These are phyloP conservation scores for Dothistroma septosporum DNA, from an alignment of 2,329 filamentous ascomycete species.

Conservation along the genomic window DNA sequence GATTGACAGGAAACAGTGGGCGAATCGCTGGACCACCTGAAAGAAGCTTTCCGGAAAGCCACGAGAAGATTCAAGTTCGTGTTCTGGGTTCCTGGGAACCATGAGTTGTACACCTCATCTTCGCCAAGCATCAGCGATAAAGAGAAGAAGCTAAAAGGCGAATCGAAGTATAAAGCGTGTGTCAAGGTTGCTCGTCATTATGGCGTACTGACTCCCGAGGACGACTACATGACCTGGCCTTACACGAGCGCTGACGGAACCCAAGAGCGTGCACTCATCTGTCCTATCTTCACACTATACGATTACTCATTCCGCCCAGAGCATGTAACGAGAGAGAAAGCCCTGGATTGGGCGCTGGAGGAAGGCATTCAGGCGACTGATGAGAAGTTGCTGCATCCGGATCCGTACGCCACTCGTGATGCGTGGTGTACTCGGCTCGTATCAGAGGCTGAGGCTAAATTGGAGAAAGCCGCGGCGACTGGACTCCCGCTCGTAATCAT, in stretches of 20 bases:
- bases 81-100: slow-evolving; percentile 57
- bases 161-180: slow-evolving; percentile 54
- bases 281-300: slow-evolving; percentile 57
- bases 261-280: slow-evolving; percentile 48
- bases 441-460: slow-evolving; percentile 39
- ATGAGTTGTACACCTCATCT: slow-evolving; percentile 54
- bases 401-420: slow-evolving; percentile 43
- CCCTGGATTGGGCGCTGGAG: slow-evolving; percentile 45
- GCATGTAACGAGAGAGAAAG: slow-evolving; percentile 46
- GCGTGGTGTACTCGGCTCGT: slow-evolving; percentile 45
- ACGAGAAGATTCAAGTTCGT: slow-evolving; percentile 45
- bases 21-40: slow-evolving; percentile 34
- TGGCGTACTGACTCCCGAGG: slow-evolving; percentile 55
- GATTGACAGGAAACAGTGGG: slow-evolving; percentile 28
- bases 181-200: slow-evolving; percentile 50
- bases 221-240: slow-evolving; percentile 51
- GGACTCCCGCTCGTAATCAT: slow-evolving; percentile 40
- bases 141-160: slow-evolving; percentile 42
- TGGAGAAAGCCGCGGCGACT: slow-evolving; percentile 32
- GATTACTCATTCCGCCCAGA: slow-evolving; percentile 56
- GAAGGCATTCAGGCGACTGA: slow-evolving; percentile 46
- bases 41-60: slow-evolving; percentile 39
- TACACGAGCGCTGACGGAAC: slow-evolving; percentile 42
- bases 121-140: slow-evolving; percentile 33
- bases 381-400: slow-evolving; percentile 44